Base-by-base conservation (phyloP, 2,329 filamentous ascomycete genomes). In the Neonectria faginata region DNA sequence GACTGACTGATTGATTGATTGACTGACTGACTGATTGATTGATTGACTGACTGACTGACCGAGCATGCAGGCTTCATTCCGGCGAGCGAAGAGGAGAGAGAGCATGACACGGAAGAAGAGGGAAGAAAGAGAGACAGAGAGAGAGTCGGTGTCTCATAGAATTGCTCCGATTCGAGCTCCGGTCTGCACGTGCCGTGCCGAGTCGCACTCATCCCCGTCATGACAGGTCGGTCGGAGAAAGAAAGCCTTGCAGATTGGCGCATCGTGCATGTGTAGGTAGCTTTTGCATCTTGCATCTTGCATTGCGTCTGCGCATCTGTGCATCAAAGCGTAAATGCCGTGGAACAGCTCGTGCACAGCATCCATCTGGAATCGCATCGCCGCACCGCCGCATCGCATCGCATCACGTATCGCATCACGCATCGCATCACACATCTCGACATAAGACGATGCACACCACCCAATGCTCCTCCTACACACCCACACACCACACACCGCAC, bases 281-380 rank as follows among this genome's bases (percentile, higher is more conserved):
- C 48, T 20, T n/a, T n/a, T n/a, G n/a, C n/a, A n/a, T n/a, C n/a
- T 33, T 33, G 48, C 48, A 51, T 51, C 48, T 33, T 51, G 48
- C 29, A 51, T 33, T 11, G n/a, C 29, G 29, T 22, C 48, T 20
- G 27, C 48, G 27, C 45, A n/a, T 29, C 22, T 25, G 22, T 3
- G 22, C 8, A 12, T 36, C n/a, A 51, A 33, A 51, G 48, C 29
- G n/a, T 11, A 33, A 39, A 51, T 51, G 48, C 18, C 11, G 48
- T 51, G 29, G 48, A 51, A 51, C 48, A 18, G 39, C 39, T 41
- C 16, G 12, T 39, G 36, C 36, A 16, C 27, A 12, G 39, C 39
- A 42, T 18, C 39, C 14, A 39, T 39, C n/a, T 18, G n/a, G 16
- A 25, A 42, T 42, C 39, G 39, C 39, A 20, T 42, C n/a, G n/a